phyloP scores from a whole-genome alignment of 1,284 basidiomycete species.

The Cutaneotrichosporon daszewskae region DNA sequence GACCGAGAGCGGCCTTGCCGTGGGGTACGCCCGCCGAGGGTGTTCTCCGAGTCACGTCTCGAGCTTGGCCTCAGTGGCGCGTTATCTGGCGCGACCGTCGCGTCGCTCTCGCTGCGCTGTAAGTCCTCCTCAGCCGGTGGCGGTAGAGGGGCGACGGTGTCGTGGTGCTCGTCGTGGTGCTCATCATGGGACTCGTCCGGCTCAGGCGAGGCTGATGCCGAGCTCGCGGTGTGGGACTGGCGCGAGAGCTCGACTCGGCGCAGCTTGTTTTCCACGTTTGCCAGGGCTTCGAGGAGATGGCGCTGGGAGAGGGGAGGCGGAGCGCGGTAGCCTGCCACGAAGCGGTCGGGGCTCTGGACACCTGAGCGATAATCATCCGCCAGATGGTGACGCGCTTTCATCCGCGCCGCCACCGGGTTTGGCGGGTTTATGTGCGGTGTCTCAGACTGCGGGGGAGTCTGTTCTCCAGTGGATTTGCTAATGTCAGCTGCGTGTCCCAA shows the following conservation, averaged over 20 bases:
- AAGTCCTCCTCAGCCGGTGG: neutral
- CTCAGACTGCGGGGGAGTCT: constrained; percentile 17
- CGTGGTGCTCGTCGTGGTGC: constrained; percentile 1
- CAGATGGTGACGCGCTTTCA: too few species aligned
- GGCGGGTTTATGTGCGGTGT: neutral
- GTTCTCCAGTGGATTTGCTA: constrained; percentile 49
- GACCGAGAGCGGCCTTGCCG: constrained; percentile 11
- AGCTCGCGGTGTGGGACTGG: neutral
- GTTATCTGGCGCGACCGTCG: constrained; percentile 6
- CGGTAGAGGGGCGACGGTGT: constrained; percentile 3
- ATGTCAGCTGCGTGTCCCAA: too few species aligned
- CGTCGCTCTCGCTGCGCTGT: constrained; percentile 9
- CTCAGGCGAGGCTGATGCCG: neutral
- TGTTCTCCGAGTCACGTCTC: neutral
- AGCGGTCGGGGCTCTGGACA: constrained; percentile 70
- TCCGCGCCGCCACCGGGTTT: too few species aligned
- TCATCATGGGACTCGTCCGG: neutral
- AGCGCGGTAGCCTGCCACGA: constrained; percentile 57
- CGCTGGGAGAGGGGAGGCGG: constrained; percentile 54
- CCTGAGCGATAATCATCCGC: constrained; percentile 33
- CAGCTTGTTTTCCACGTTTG: constrained; percentile 16
- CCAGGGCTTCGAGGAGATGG: constrained; percentile 38
- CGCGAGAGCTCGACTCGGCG: neutral
- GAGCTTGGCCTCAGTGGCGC: neutral
- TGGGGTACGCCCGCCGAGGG: constrained; percentile 8